Evolutionary conservation across 2,329 filamentous ascomycete genomes (phyloP).

Genomic region (Alternaria triticimaculans): DNA sequence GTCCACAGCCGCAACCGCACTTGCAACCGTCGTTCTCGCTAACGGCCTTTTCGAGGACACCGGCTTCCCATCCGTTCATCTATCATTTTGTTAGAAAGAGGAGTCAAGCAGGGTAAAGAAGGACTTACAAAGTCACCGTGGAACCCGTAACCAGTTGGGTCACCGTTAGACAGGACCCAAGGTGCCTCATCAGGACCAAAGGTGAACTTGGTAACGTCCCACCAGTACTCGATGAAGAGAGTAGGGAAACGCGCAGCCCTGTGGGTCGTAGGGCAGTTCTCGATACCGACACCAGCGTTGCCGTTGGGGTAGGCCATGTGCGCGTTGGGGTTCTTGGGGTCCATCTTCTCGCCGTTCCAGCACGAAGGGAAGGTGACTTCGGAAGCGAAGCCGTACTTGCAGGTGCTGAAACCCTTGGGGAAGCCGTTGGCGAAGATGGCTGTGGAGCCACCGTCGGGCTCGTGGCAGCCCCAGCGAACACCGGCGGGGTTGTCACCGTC

Average conservation of each 20-base stretch:
- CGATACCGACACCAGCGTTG: conserved; percentile 32
- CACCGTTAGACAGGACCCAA: conserved; percentile 47
- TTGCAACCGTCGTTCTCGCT: conserved; percentile 43
- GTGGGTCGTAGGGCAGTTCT: conserved; percentile 43
- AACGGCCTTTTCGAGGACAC: conserved; percentile 46
- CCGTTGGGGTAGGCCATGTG: conserved; percentile 51
- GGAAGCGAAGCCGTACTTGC: conserved; percentile 43
- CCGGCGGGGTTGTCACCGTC: conserved; percentile 39
- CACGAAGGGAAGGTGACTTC: conserved; percentile 48
- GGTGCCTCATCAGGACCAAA: conserved; percentile 40
- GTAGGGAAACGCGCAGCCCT: conserved; percentile 44
- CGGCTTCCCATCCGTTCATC: conserved; percentile 47
- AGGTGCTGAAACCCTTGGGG: conserved; percentile 47
- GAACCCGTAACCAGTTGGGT: conserved; percentile 47
- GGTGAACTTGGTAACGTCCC: conserved; percentile 43
- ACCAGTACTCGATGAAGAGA: conserved; percentile 52
- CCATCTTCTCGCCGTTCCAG: conserved; percentile 46
- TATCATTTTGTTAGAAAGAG: not conserved
- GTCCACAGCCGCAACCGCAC: conserved; percentile 47
- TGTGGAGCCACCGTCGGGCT: conserved; percentile 29
- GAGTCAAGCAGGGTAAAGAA: too few relatives aligned
- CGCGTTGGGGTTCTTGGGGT: conserved; percentile 40
- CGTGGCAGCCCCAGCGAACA: conserved; percentile 44
- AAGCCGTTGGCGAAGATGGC: conserved; percentile 41
- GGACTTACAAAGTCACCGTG: conserved; percentile 45